phyloP scores from a whole-genome alignment of 768 basidiomycete species.

The Hypsizygus marmoreus region DNA sequence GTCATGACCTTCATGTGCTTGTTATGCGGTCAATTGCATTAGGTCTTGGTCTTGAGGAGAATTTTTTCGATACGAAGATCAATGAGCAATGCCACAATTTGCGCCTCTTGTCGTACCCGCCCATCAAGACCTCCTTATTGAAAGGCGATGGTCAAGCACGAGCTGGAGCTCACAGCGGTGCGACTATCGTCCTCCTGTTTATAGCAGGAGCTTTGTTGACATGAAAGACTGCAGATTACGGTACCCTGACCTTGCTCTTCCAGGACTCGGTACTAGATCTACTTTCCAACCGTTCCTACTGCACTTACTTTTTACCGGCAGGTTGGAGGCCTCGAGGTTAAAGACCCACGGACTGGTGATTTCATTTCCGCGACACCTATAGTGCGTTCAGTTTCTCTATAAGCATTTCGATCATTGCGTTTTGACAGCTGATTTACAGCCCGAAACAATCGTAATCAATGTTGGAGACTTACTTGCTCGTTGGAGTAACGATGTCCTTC shows the following conservation, averaged over 20 bases:
- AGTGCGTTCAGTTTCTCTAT: slow-evolving; percentile 41
- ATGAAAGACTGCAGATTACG: slow-evolving; percentile 58
- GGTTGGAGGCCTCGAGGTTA: slow-evolving; percentile 83
- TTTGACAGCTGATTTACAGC: slow-evolving; percentile 38
- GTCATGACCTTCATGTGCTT: slow-evolving; percentile 71
- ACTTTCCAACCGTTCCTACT: neutral
- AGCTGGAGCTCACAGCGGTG: slow-evolving; percentile 82
- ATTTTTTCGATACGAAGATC: slow-evolving; percentile 75
- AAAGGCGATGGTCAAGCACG: slow-evolving; percentile 69
- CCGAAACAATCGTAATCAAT: slow-evolving; percentile 81
- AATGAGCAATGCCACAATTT: slow-evolving; percentile 81
- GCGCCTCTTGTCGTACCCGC: slow-evolving; percentile 78
- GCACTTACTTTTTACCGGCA: slow-evolving; percentile 20
- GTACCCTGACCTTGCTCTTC: slow-evolving; percentile 79
- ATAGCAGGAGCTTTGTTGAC: neutral
- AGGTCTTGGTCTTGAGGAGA: slow-evolving; percentile 71
- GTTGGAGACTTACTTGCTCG: slow-evolving; percentile 79
- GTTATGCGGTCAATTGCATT: slow-evolving; percentile 89
- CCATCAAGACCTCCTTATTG: slow-evolving; percentile 62
- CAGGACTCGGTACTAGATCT: slow-evolving; percentile 60
- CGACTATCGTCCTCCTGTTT: slow-evolving; percentile 2
- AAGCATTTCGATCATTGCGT: neutral
- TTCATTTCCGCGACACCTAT: slow-evolving; percentile 78
- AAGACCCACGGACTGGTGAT: slow-evolving; percentile 72
- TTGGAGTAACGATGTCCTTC: slow-evolving; percentile 81